Base-by-base conservation (phyloP, 1,284 basidiomycete species). In the Acaromyces ingoldii region DNA sequence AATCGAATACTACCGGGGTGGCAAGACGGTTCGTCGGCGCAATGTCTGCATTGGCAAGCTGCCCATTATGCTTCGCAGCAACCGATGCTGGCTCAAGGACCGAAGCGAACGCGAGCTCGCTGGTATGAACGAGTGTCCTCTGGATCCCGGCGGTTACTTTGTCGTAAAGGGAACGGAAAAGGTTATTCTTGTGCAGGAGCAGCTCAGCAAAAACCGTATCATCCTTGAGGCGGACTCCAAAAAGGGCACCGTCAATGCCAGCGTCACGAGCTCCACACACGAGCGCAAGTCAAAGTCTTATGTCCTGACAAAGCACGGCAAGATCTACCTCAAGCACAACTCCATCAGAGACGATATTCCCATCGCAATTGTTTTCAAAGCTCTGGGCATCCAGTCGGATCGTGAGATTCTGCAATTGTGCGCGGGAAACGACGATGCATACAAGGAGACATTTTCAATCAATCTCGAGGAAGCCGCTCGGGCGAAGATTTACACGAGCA, bases 121-220 rank as follows among this genome's bases (percentile, higher is more conserved):
- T 89, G 97, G 77, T 59, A 92, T 97, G 89, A 86, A 84, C 28
- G 95, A 99, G 77, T 99, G 95, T 74, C 95, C 95, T 0, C 80
- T 98, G 55, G 96, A 99, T 78, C 95, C 95, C 2, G 95, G 95
- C 19, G 95, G 95, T 6, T 98, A 98, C 77, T 99, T 99, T 77
- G 88, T 99, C 53, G 93, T 98, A 48, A 97, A 95, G 77, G 95
- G 95, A 11, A 98, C 96, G 17, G 95, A 99, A 78, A 99, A 99
- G 80, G 95, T 99, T 69, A 98, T 99, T 63, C 81, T 99, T 54
- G 93, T 98, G 1, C 95, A 99, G 77, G 96, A 99, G 76, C 95
- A 98, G 78, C 79, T 99, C 69, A 92, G 89, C 81, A 99, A 98
- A 81, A 99, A 99, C 78, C 84, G 95, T 54, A 98, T 99, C 74